Conservation (phyloP, 1,284 basidiomycete species). For the Vanrija humicola region DNA sequence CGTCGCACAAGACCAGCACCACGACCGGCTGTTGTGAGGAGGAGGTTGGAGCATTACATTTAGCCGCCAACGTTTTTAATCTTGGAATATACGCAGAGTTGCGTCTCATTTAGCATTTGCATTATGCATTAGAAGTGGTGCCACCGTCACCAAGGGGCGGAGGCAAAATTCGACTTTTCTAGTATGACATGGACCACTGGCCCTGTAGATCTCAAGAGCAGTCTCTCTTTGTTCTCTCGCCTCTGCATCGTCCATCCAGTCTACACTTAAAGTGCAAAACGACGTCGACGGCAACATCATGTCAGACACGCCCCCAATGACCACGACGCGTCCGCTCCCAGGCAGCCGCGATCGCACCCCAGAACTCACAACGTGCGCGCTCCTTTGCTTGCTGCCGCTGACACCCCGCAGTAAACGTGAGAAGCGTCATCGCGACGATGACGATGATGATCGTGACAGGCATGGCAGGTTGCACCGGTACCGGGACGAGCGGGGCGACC, state of each 20-base stretch:
- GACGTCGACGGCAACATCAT: conserved; percentile 9
- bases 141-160: too few relatives aligned
- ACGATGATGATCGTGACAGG: conserved; percentile 43
- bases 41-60: background rate
- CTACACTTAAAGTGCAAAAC: too few relatives aligned
- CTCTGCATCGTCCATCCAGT: too few relatives aligned
- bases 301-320: conserved; percentile 32
- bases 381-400: background rate
- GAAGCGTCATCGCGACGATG: conserved; percentile 51
- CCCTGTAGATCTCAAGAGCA: too few relatives aligned
- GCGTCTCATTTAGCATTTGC: too few relatives aligned
- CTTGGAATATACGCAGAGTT: too few relatives aligned
- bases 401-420: conserved; percentile 40
- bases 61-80: too few relatives aligned
- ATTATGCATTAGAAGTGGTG: too few relatives aligned
- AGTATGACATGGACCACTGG: too few relatives aligned
- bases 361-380: conserved; percentile 39
- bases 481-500: conserved; percentile 57
- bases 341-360: conserved; percentile 36
- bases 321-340: conserved; percentile 9
- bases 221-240: too few relatives aligned
- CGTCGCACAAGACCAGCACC: conserved; percentile 31
- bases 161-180: too few relatives aligned
- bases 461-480: conserved; percentile 24
- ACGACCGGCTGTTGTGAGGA: conserved; percentile 23